phyloP scores from a whole-genome alignment of 164 flowering plant genomes.

The Aristolochia fimbriata region DNA sequence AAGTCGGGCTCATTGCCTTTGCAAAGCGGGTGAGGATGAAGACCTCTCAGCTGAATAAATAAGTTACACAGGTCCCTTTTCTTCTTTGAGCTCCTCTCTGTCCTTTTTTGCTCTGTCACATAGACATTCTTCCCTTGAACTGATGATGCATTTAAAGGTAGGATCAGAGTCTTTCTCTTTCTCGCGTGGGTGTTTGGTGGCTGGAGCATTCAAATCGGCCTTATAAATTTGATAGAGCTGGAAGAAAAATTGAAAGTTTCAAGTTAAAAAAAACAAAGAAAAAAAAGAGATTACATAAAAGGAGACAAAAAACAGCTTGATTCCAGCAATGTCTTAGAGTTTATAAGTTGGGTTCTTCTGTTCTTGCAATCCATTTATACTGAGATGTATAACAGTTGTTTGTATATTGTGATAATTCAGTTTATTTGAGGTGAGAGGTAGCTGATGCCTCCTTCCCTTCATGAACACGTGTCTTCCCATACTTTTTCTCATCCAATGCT shows the following conservation, averaged over 20 bases:
- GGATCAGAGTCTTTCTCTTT: constrained; percentile 7
- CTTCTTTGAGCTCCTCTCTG: background rate
- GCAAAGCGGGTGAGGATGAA: background rate
- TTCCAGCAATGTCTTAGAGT: background rate
- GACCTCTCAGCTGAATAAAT: background rate
- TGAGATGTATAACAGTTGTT: constrained; percentile 20
- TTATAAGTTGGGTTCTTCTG: constrained; percentile 10
- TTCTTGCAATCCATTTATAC: constrained; percentile 17
- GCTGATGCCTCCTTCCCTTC: background rate
- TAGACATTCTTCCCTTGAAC: constrained; percentile 11
- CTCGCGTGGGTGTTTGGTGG: constrained; percentile 25
- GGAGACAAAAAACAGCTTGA: background rate
- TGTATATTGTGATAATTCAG: constrained; percentile 25
- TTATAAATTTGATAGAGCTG: constrained; percentile 16
- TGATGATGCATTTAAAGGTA: constrained; percentile 5
- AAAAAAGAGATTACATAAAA: background rate
- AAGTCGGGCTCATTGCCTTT: background rate
- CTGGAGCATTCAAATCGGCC: constrained; percentile 22
- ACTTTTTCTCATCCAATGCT: background rate
- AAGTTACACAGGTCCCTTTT: background rate
- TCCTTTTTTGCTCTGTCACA: constrained; percentile 2
- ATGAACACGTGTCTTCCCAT: too few species aligned
- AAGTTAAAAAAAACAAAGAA: background rate
- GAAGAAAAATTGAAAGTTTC: background rate
- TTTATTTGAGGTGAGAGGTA: constrained; percentile 12